Percentiles rank a stretch among this genome's conserved stretches.
phyloP scores from a whole-genome alignment of 192 early-diverging fungal species.

The Endogone sp. region DNA sequence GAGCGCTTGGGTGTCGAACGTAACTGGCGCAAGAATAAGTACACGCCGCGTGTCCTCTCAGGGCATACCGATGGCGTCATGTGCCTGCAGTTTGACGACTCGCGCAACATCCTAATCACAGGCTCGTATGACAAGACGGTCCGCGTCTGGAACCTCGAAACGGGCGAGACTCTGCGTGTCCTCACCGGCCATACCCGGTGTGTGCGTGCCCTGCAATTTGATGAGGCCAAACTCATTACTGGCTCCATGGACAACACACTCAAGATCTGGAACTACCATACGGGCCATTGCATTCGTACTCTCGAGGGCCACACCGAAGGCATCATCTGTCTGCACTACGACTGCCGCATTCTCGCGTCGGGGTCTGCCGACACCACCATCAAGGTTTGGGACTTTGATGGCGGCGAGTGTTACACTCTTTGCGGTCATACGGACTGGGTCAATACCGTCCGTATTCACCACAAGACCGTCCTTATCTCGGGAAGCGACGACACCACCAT shows the following conservation, averaged over 20 bases:
- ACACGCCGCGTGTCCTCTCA: conserved; percentile 50
- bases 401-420: conserved; percentile 65
- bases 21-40: conserved; percentile 90
- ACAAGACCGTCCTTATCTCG: conserved; percentile 65
- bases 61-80: conserved; percentile 91
- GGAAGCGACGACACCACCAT: conserved; percentile 88
- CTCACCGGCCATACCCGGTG: conserved; percentile 83
- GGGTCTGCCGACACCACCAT: conserved; percentile 85
- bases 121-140: conserved; percentile 88
- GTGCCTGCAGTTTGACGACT: conserved; percentile 85
- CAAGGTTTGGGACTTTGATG: conserved; percentile 79
- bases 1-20: conserved; percentile 89
- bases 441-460: conserved; percentile 81
- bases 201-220: conserved; percentile 89
- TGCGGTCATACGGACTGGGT: conserved; percentile 89
- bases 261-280: conserved; percentile 89
- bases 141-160: conserved; percentile 86
- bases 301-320: conserved; percentile 75
- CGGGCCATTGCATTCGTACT: conserved; percentile 81
- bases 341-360: conserved; percentile 70
- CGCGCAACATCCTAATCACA: conserved; percentile 66
- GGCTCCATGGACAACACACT: conserved; percentile 92
- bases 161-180: conserved; percentile 71
- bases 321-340: conserved; percentile 83
- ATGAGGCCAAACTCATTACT: conserved; percentile 89